These are phyloP conservation scores for Boletellus emodensis DNA, from an alignment of 768 basidiomycete genomes.

Conservation along the genomic window DNA sequence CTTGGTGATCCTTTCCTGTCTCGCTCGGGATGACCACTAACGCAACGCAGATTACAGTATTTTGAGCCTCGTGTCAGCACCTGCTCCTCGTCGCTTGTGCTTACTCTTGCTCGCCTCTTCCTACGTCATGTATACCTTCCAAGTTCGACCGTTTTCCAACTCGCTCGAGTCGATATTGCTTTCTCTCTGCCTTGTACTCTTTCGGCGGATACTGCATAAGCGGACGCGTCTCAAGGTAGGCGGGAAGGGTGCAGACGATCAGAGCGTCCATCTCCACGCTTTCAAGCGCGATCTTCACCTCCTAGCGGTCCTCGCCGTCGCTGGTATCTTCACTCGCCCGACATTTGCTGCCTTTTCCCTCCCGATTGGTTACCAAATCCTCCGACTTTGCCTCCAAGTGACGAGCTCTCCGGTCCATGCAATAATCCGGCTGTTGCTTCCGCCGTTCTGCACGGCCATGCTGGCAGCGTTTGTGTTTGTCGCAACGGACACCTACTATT, in stretches of 20 bases:
- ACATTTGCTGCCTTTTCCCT: slow-evolving; percentile 34
- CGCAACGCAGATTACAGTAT: slow-evolving; percentile 23
- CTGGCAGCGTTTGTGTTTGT: slow-evolving; percentile 17
- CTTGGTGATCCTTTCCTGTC: slow-evolving; percentile 26
- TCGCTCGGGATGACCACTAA: slow-evolving; percentile 1
- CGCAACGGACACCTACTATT: slow-evolving; percentile 33
- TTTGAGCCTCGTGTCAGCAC: slow-evolving; percentile 18
- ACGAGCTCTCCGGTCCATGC: slow-evolving; percentile 9
- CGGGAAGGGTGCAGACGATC: not conserved
- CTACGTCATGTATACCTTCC: slow-evolving; percentile 35
- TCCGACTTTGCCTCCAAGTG: slow-evolving; percentile 12
- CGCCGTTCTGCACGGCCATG: slow-evolving; percentile 21
- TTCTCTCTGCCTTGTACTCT: slow-evolving; percentile 26
- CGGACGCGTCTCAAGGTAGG: not conserved
- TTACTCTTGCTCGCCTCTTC: slow-evolving; percentile 34
- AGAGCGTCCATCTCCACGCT: not conserved
- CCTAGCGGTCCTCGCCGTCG: slow-evolving; percentile 25
- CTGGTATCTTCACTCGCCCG: slow-evolving; percentile 33
- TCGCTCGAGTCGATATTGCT: slow-evolving; percentile 33
- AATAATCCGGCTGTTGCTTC: slow-evolving; percentile 7
- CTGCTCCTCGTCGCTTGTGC: slow-evolving; percentile 16
- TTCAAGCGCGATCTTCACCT: slow-evolving; percentile 20
- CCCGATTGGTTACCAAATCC: slow-evolving; percentile 28
- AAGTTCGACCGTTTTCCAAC: slow-evolving; percentile 39
- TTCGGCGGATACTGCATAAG: slow-evolving; percentile 17